phyloP scores from a whole-genome alignment of 352 stramenopile genomes.

The Phytophthora meadii region DNA sequence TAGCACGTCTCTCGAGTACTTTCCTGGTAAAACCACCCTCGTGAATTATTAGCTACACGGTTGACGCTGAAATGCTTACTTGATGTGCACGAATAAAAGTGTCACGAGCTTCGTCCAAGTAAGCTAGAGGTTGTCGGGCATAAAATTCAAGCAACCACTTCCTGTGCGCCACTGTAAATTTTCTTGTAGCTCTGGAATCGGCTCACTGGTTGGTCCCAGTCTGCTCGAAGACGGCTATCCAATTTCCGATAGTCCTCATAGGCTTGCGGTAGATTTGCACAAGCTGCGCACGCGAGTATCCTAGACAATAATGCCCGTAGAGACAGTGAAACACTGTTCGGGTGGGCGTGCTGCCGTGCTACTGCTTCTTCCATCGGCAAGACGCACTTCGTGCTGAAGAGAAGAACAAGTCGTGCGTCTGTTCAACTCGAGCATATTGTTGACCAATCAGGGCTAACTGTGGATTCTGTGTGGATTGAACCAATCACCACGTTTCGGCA shows the following conservation, averaged over 20 bases:
- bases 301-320: not conserved
- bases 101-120: not conserved
- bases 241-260: not conserved
- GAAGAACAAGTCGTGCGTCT: too few species aligned
- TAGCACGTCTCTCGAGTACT: not conserved
- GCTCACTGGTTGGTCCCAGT: not conserved
- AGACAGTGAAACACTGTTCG: constrained; percentile 1
- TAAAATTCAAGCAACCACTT: not conserved
- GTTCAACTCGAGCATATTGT: too few species aligned
- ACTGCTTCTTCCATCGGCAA: not conserved
- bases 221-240: constrained; percentile 1
- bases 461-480: too few species aligned
- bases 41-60: not conserved
- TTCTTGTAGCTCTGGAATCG: not conserved
- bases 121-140: not conserved
- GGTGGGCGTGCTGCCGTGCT: not conserved
- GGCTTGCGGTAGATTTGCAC: constrained; percentile 1
- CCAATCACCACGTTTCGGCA: too few species aligned
- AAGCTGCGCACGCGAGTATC: not conserved
- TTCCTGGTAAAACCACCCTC: not conserved
- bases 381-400: too few species aligned
- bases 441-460: too few species aligned
- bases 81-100: not conserved
- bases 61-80: not conserved
- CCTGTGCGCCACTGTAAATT: not conserved